Evolutionary conservation across 306 rosid genomes (phyloP).

Genomic region (Sindora glabra): DNA sequence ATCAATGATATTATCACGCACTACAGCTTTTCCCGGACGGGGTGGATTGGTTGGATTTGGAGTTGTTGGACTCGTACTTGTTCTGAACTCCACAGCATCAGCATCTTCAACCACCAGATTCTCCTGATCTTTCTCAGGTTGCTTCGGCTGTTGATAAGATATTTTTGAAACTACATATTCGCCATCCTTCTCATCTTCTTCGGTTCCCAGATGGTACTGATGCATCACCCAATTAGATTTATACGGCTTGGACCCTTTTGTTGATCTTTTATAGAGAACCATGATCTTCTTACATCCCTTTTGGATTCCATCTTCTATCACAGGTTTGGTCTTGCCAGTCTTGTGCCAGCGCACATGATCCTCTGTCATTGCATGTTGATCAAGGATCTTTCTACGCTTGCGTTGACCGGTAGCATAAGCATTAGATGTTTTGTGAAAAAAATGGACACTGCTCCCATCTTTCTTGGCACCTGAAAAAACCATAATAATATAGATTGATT

Average conservation of each 20-base stretch:
- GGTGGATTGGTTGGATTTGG: slow-evolving; percentile 60
- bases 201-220: slow-evolving; percentile 82
- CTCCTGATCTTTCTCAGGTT: slow-evolving; percentile 35
- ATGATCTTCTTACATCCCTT: slow-evolving; percentile 84
- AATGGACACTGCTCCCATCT: slow-evolving; percentile 71
- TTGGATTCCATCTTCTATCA: slow-evolving; percentile 24
- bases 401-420: slow-evolving; percentile 79
- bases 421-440: slow-evolving; percentile 63
- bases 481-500: background rate
- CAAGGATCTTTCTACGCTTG: slow-evolving; percentile 41
- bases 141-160: slow-evolving; percentile 50
- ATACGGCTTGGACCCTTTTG: slow-evolving; percentile 51
- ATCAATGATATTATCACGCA: slow-evolving; percentile 23
- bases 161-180: slow-evolving; percentile 80
- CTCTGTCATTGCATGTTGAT: slow-evolving; percentile 21
- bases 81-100: slow-evolving; percentile 23
- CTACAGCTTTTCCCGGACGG: slow-evolving; percentile 32
- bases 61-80: slow-evolving; percentile 72
- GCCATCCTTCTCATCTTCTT: slow-evolving; percentile 68
- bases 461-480: slow-evolving; percentile 63
- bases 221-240: slow-evolving; percentile 84
- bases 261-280: slow-evolving; percentile 59
- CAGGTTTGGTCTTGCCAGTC: slow-evolving; percentile 42
- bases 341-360: slow-evolving; percentile 45
- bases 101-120: slow-evolving; percentile 32